Evolutionary conservation across 768 basidiomycete species (phyloP).

Genomic region (Sporobolomyces phaffii): DNA sequence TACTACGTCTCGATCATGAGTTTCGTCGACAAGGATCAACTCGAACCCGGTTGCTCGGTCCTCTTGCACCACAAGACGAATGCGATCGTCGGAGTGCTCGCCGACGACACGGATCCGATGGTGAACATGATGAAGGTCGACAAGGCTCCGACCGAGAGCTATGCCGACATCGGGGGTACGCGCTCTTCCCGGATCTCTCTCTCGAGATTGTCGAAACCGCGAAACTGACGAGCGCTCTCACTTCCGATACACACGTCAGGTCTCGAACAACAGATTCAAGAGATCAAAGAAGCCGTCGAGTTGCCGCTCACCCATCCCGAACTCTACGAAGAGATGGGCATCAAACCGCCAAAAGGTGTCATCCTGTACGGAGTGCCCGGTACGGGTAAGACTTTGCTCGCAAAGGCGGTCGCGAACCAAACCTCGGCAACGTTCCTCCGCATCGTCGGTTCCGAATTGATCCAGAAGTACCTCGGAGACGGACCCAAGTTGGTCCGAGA

Average conservation of each 20-base stretch:
- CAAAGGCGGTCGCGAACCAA: constrained; percentile 96
- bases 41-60: constrained; percentile 94
- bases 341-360: constrained; percentile 96
- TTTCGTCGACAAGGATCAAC: constrained; percentile 93
- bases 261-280: constrained; percentile 91
- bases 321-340: constrained; percentile 99
- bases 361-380: constrained; percentile 98
- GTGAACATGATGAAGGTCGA: constrained; percentile 86
- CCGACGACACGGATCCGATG: constrained; percentile 90
- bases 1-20: constrained; percentile 96
- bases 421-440: constrained; percentile 97
- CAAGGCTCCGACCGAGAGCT: constrained; percentile 97
- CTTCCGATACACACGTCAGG: constrained; percentile 47
- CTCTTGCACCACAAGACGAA: constrained; percentile 93
- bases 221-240: no score
- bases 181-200: not conserved
- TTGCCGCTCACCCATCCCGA: constrained; percentile 96
- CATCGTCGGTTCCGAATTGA: constrained; percentile 93
- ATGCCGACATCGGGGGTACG: constrained; percentile 87
- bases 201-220: not conserved
- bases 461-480: constrained; percentile 98
- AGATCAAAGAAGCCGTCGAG: constrained; percentile 99
- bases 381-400: constrained; percentile 94
- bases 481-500: constrained; percentile 97
- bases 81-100: constrained; percentile 86